These are phyloP conservation scores for Otatea glauca DNA, from an alignment of 176 grass and related monocot genomes.

Conservation along the genomic window DNA sequence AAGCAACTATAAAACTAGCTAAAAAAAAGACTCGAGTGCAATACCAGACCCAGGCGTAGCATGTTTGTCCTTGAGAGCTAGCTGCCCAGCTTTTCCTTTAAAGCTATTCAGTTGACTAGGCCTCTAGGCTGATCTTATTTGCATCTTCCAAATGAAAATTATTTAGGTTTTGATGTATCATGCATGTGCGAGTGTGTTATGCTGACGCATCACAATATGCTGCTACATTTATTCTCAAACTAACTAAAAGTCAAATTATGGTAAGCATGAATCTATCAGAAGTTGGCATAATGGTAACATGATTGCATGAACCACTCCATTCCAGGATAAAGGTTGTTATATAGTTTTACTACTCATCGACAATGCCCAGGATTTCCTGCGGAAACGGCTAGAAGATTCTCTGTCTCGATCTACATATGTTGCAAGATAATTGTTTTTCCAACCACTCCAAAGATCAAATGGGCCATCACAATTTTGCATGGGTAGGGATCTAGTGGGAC, in stretches of 20 bases:
- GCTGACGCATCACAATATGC: background rate
- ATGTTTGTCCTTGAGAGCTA: no score
- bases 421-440: background rate
- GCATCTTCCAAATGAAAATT: background rate
- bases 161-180: background rate
- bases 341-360: no score
- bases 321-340: background rate
- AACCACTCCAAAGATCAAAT: no score
- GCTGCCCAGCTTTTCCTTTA: no score
- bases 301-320: slow-evolving; percentile 6
- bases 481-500: no score
- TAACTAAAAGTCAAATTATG: slow-evolving; percentile 3
- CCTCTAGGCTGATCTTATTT: no score
- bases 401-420: background rate
- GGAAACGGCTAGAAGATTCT: slow-evolving; percentile 24
- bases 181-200: no score
- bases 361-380: background rate
- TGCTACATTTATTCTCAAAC: background rate
- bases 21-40: no score
- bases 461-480: no score
- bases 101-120: no score
- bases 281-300: slow-evolving; percentile 22
- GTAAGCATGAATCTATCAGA: slow-evolving; percentile 6
- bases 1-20: no score
- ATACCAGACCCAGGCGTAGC: no score